Evolutionary conservation across 1,139 yeast genomes (phyloP), one percentile per base, ranked within the genome.

Genomic region (Hansenula lynferdii): DNA sequence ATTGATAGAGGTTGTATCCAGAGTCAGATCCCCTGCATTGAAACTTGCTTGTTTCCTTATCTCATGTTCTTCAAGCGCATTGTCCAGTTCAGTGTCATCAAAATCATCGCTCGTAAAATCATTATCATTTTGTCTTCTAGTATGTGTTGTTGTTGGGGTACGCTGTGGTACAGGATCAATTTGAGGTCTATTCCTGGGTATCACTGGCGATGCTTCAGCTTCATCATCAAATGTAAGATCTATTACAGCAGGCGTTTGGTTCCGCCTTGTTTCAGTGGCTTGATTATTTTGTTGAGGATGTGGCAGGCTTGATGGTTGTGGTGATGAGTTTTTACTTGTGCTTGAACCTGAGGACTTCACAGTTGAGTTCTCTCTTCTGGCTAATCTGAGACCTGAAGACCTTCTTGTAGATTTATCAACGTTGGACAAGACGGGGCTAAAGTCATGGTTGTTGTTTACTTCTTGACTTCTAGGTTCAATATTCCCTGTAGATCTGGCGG

Each of bases 171-270:
- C 26, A 23, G 24, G 11, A 8, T n/a, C 18, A 4, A 36, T 21
- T 9, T 20, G 24, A 1, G 17, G 22, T 17, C 40, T 36, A 29
- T 43, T 45, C 25, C 34, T 39, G 9, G 28, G n/a, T 0, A 35
- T 15, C 1, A 42, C 27, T 1, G 49, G 40, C 6, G 43, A 28
- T 3, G 26, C 5, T 2, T 6, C 39, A 1, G 26, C 30, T 3
- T 43, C 39, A 20, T 50, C 56, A n/a, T 53, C 57, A 37, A 47
- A 49, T 4, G 57, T 53, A 14, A 53, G 36, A 37, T 53, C 57
- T 17, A 53, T 53, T 3, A 53, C 45, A 12, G 49, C 48, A 6
- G 42, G 37, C 10, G 29, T 22, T 8, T 34, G 14, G n/a, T 28
- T 30, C 5, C 36, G 24, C 6, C 36, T 35, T 15, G 6, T 15